A percentile compares a stretch with the other conserved stretches of the same genome.
Evolutionary conservation across 371 early-diverging fungal species (phyloP).

Genomic region (Haplosporangium sp.): DNA sequence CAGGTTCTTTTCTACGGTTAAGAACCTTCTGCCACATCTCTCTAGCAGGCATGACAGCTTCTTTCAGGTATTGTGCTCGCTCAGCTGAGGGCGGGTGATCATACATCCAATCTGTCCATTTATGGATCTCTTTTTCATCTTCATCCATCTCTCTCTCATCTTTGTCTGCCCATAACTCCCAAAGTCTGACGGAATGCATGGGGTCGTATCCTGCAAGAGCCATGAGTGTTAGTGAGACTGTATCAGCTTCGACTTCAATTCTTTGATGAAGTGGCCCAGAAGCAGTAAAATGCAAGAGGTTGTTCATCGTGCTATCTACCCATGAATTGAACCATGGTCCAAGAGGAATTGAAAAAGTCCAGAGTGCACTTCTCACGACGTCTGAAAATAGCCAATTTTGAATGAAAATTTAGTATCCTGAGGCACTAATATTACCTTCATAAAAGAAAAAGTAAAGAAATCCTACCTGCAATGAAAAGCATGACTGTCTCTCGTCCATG

Average conservation of each 20-base stretch:
- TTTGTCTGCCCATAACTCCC: conserved; percentile 61
- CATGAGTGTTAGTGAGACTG: conserved; percentile 67
- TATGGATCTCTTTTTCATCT: conserved; percentile 38
- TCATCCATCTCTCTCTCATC: conserved; percentile 43
- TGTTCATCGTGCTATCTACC: conserved; percentile 40
- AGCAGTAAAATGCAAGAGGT: conserved; percentile 22
- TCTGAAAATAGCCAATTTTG: conserved; percentile 12
- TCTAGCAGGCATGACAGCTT: conserved; percentile 50
- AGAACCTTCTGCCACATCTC: conserved; percentile 53
- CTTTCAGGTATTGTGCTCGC: conserved; percentile 43
- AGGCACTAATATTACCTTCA: not conserved
- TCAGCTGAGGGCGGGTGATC: conserved; percentile 55
- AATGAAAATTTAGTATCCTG: not conserved
- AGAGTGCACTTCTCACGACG: conserved; percentile 42
- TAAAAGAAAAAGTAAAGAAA: not conserved
- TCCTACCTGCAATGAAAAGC: conserved; percentile 46
- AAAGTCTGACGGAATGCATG: conserved; percentile 59
- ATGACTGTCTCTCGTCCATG: conserved; percentile 61
- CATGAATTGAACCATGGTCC: conserved; percentile 56
- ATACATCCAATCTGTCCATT: conserved; percentile 57
- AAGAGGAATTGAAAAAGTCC: conserved; percentile 51
- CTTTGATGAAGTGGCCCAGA: conserved; percentile 49
- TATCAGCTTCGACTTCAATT: conserved; percentile 61
- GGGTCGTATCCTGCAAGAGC: conserved; percentile 71
- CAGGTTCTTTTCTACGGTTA: conserved; percentile 27